A percentile compares a stretch with the other conserved stretches of the same genome.
Evolutionary conservation across 331 rosid species (phyloP).

Genomic region (Phaseolus coccineus): DNA sequence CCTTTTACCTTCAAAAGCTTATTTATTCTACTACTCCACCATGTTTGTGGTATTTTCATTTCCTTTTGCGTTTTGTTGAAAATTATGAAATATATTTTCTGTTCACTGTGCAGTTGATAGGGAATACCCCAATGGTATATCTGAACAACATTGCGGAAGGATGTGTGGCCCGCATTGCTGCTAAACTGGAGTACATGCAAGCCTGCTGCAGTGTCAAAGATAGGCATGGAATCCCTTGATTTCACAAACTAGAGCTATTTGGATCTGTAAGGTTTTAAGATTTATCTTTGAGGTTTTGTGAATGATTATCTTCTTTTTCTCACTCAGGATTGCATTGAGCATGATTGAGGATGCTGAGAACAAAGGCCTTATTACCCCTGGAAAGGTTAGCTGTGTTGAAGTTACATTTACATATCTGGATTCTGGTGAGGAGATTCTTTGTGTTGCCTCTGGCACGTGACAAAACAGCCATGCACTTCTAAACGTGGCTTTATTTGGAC

Average conservation of each 20-base stretch:
- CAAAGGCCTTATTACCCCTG: conserved; percentile 79
- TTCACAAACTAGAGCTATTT: conserved; percentile 21
- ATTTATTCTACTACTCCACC: neutral
- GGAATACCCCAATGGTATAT: conserved; percentile 83
- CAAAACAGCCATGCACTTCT: neutral
- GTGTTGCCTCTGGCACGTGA: neutral
- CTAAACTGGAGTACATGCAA: conserved; percentile 84
- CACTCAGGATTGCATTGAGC: conserved; percentile 72
- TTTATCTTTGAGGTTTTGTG: conserved; percentile 14
- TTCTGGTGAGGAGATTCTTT: neutral
- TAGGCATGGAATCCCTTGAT: conserved; percentile 52
- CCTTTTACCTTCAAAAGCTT: neutral
- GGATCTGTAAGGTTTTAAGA: conserved; percentile 14
- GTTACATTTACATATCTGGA: conserved; percentile 26
- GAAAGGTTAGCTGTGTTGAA: conserved; percentile 64
- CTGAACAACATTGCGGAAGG: conserved; percentile 75
- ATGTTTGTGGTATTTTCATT: neutral
- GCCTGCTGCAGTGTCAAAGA: conserved; percentile 87
- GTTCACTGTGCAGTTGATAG: conserved; percentile 60
- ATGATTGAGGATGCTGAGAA: conserved; percentile 94
- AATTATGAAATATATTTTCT: neutral
- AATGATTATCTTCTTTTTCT: conserved; percentile 22
- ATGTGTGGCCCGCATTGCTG: conserved; percentile 84
- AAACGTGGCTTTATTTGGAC: neutral
- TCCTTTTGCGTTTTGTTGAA: neutral